Conservation (phyloP, 139 green algal genomes). For the Mychonastes homosphaera region DNA sequence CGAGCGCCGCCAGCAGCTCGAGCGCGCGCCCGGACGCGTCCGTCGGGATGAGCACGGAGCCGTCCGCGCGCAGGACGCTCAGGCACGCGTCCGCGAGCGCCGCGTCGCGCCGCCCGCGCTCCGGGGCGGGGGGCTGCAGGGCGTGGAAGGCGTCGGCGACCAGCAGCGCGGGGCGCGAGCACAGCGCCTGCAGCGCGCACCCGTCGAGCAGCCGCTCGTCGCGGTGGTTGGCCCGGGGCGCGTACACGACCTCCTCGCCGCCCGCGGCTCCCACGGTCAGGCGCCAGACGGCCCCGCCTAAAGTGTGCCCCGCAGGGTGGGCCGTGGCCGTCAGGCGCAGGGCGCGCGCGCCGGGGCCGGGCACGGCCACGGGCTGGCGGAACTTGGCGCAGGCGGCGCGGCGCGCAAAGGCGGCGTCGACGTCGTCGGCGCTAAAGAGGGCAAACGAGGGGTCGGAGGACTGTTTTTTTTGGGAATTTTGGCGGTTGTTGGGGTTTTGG, state of each 20-base stretch:
- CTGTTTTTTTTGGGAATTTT: too few relatives aligned
- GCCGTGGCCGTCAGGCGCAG: conserved; percentile 62
- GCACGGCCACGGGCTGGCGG: conserved; percentile 44
- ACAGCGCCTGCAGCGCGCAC: conserved; percentile 35
- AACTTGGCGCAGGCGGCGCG: conserved; percentile 46
- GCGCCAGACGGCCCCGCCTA: conserved; percentile 80
- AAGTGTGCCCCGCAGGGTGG: conserved; percentile 61
- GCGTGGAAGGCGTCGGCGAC: conserved; percentile 52
- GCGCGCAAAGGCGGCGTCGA: conserved; percentile 66
- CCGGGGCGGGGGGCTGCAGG: conserved; percentile 5
- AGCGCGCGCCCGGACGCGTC: conserved; percentile 78
- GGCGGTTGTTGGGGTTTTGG: neutral
- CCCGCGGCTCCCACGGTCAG: conserved; percentile 19
- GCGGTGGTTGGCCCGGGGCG: conserved; percentile 77
- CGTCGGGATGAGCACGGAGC: conserved; percentile 80
- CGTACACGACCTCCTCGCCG: conserved; percentile 82
- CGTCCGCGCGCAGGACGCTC: conserved; percentile 34
- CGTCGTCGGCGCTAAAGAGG: conserved; percentile 60
- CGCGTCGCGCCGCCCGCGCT: conserved; percentile 21
- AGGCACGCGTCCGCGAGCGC: conserved; percentile 38
- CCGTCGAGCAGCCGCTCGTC: conserved; percentile 63
- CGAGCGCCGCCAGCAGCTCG: conserved; percentile 81
- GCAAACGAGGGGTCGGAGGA: too few relatives aligned
- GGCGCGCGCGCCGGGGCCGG: neutral
- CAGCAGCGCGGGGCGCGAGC: conserved; percentile 58